Conservation (phyloP, 306 rosid species). For the Hippophae gyantsensis region DNA sequence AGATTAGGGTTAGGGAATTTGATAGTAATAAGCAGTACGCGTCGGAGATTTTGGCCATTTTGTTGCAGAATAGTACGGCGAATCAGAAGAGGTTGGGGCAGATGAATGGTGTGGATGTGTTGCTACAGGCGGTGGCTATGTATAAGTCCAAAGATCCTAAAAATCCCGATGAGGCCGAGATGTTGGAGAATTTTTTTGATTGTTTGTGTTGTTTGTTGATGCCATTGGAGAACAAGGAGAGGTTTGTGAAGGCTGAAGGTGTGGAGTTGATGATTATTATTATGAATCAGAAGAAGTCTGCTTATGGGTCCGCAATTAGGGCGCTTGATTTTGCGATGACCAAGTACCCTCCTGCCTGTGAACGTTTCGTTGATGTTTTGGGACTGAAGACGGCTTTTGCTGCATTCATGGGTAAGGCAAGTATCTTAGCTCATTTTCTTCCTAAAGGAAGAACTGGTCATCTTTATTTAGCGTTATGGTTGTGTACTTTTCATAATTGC, state of each 20-base stretch:
- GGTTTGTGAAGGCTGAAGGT: constrained; percentile 93
- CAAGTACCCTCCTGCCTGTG: constrained; percentile 87
- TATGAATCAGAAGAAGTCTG: constrained; percentile 91
- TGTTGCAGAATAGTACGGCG: constrained; percentile 66
- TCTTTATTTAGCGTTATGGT: neutral
- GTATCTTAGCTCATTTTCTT: neutral
- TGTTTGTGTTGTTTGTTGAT: constrained; percentile 86
- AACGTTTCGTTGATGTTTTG: constrained; percentile 90
- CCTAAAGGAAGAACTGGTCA: neutral
- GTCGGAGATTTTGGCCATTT: constrained; percentile 79
- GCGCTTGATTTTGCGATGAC: constrained; percentile 98
- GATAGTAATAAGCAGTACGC: constrained; percentile 88
- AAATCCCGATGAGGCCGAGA: constrained; percentile 79
- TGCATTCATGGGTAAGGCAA: constrained; percentile 99
- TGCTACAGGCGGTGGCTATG: constrained; percentile 95
- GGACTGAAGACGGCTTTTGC: constrained; percentile 95
- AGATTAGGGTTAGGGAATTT: constrained; percentile 82
- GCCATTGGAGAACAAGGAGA: constrained; percentile 91
- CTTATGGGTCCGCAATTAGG: constrained; percentile 86
- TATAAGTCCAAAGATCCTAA: constrained; percentile 85
- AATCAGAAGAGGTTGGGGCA: constrained; percentile 83
- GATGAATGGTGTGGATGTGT: constrained; percentile 91
- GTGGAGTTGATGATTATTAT: constrained; percentile 94
- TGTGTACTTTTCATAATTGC: neutral
- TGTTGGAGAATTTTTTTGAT: constrained; percentile 90